Base-by-base conservation (phyloP, 805 yeast species). In the Saturnispora quitensis region DNA sequence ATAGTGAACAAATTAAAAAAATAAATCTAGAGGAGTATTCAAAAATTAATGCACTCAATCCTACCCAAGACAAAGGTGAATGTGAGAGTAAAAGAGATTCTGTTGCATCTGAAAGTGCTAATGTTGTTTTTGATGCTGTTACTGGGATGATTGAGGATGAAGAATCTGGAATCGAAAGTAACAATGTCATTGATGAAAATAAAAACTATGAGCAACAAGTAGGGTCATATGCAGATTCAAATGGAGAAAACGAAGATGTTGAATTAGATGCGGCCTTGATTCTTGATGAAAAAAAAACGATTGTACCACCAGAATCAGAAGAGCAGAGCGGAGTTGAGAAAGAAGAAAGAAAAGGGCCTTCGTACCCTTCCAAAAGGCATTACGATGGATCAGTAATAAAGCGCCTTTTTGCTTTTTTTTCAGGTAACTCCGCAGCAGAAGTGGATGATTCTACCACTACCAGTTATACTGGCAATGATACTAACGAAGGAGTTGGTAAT, bases 121-220 rank as follows among this genome's bases (percentile, higher is more conserved):
- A 9, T 8, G 7, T 20, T 18, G 15, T 38, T 38, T 38, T 38
- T 3, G 24, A 20, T 40, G 45, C 34, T 10, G 48, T 33, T 25
- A 27, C 35, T 36, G 46, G 36, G 12, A 40, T 10, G 3, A 24
- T 38, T 10, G 17, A 17, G 2, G 42, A 12, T 9, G 25, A 38
- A 38, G 47, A 48, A 1, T 40, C 40, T 2, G 52, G 43, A 13
- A 48, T 28, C 17, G 49, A 43, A 6, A 45, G 40, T 5, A 50
- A 43, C 3, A 45, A 47, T 24, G 48, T 34, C 12, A 50, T 28
- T n/a, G 31, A 20, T 31, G 43, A 18, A 9, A 15, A 31, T 24
- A 20, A 33, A n/a, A 40, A 3, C 12, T 31, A 12, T 31, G 13
- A 31, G 15, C 13, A 31, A 31, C 5, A 31, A 31, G 34, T 13